Evolutionary conservation across 2,329 filamentous ascomycete genomes (phyloP).

Genomic region (Monosporascus sp.): DNA sequence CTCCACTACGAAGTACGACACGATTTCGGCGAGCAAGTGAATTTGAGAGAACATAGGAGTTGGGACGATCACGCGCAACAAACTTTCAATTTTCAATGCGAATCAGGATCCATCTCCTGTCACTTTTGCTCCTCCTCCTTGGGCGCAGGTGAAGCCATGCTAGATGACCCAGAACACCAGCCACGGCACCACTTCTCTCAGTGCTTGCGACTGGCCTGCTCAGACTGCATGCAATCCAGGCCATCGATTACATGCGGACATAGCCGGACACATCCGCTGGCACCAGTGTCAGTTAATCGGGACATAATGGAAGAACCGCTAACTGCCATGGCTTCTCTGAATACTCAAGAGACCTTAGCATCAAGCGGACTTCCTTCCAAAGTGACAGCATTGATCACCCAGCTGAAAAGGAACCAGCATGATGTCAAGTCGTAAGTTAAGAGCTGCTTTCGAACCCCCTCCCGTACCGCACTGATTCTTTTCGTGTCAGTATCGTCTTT

Average conservation of each 20-base stretch:
- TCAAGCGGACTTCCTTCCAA: constrained; percentile 25
- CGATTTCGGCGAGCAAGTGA: constrained; percentile 5
- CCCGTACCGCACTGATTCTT: neutral
- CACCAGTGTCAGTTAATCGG: constrained; percentile 18
- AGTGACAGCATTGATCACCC: constrained; percentile 26
- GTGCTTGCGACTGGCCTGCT: constrained; percentile 30
- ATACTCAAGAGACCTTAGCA: neutral
- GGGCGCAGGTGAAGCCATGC: constrained; percentile 17
- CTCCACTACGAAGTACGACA: constrained; percentile 32
- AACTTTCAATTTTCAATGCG: constrained; percentile 28
- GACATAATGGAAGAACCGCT: constrained; percentile 18
- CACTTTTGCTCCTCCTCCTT: constrained; percentile 20
- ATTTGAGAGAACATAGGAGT: neutral
- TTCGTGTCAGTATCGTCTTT: constrained; percentile 41
- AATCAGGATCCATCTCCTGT: constrained; percentile 23
- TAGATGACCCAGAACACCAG: constrained; percentile 7
- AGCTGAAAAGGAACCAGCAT: constrained; percentile 22
- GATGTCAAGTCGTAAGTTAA: constrained; percentile 31
- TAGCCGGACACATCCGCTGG: constrained; percentile 14
- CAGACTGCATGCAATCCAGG: constrained; percentile 17
- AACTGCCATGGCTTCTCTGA: neutral
- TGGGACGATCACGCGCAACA: constrained; percentile 27
- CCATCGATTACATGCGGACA: constrained; percentile 21
- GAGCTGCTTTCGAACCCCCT: neutral
- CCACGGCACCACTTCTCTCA: constrained; percentile 22